These are phyloP conservation scores for Diaporthe citri DNA, from an alignment of 2,329 filamentous ascomycete species.

Conservation along the genomic window DNA sequence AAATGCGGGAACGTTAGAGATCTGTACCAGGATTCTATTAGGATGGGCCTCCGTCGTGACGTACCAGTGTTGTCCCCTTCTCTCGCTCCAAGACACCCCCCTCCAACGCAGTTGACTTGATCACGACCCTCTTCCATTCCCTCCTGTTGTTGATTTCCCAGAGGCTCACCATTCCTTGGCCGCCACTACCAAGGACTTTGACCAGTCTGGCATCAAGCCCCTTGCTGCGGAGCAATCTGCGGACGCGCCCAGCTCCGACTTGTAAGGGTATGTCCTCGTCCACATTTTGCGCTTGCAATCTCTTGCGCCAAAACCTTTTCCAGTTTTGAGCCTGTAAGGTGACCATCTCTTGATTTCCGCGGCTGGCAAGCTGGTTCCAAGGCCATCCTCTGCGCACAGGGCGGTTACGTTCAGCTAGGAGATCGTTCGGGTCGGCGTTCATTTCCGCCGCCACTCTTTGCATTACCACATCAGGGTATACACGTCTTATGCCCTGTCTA, in stretches of 20 bases:
- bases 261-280: neutral
- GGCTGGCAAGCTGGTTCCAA: neutral
- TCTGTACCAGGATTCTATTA: neutral
- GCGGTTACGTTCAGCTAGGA: neutral
- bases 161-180: slow-evolving; percentile 9
- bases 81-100: neutral
- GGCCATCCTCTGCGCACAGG: slow-evolving; percentile 10
- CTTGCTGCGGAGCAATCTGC: slow-evolving; percentile 9
- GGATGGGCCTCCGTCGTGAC: neutral
- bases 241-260: neutral
- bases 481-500: neutral
- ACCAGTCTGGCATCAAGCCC: neutral
- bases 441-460: neutral
- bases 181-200: slow-evolving; percentile 9
- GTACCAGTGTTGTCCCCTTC: neutral
- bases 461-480: slow-evolving; percentile 16
- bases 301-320: slow-evolving; percentile 17
- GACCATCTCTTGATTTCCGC: neutral
- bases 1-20: neutral
- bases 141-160: slow-evolving; percentile 9
- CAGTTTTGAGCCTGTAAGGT: neutral
- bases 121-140: slow-evolving; percentile 9
- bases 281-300: neutral
- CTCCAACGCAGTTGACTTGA: slow-evolving; percentile 1
- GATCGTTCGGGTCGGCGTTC: neutral